phyloP scores from a whole-genome alignment of 305 asterid species.

The Fraxinus albicans region DNA sequence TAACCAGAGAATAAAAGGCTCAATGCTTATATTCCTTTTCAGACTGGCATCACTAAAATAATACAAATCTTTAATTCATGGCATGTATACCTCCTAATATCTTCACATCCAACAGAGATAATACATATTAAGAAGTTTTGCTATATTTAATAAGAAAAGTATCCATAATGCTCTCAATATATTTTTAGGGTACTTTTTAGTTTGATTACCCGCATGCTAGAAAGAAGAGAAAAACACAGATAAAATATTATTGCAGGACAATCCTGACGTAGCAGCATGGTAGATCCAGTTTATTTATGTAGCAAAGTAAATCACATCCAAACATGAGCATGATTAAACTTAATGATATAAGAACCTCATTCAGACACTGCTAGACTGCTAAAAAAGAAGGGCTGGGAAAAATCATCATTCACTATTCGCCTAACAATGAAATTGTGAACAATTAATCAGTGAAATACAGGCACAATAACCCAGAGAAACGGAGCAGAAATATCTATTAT shows the following conservation, averaged over 20 bases:
- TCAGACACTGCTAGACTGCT: background rate
- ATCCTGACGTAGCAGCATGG: background rate
- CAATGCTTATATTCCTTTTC: background rate
- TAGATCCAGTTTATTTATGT: background rate
- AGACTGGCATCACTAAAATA: background rate
- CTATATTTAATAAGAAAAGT: background rate
- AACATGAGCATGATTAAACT: background rate
- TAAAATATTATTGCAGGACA: background rate
- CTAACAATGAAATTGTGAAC: background rate
- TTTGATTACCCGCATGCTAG: background rate
- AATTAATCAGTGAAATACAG: background rate
- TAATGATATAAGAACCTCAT: background rate
- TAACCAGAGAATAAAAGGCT: background rate
- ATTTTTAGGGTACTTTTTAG: background rate
- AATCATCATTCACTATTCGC: background rate
- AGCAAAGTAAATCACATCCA: background rate
- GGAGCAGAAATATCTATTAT: background rate
- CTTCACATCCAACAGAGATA: background rate
- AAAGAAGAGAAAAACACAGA: background rate
- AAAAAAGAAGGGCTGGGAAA: background rate
- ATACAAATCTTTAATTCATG: background rate
- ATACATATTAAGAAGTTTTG: background rate
- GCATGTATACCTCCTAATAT: background rate
- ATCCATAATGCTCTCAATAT: background rate
- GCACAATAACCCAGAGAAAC: background rate